Evolutionary conservation across 164 flowering plant species (phyloP).

Genomic region (Vitis vinifera): ASM3070453v1 NC_081812.1:20651001-20651500

Average conservation of each 20-base stretch:
- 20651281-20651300: slow-evolving; percentile 89
- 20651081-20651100: slow-evolving; percentile 49
- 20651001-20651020: slow-evolving; percentile 90
- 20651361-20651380: slow-evolving; percentile 24
- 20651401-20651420: slow-evolving; percentile 33
- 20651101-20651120: background rate
- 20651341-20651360: slow-evolving; percentile 70
- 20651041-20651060: slow-evolving; percentile 88
- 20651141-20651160: background rate
- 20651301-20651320: slow-evolving; percentile 84
- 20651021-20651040: slow-evolving; percentile 70
- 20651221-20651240: slow-evolving; percentile 32
- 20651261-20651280: slow-evolving; percentile 73
- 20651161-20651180: slow-evolving; percentile 27
- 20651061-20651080: slow-evolving; percentile 90
- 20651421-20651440: slow-evolving; percentile 58
- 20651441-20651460: slow-evolving; percentile 65
- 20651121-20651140: too few relatives aligned
- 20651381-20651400: slow-evolving; percentile 35
- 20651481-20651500: slow-evolving; percentile 74
- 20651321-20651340: slow-evolving; percentile 72
- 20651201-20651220: slow-evolving; percentile 21
- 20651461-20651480: slow-evolving; percentile 88
- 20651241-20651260: slow-evolving; percentile 62
- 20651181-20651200: slow-evolving; percentile 34